Conservation (phyloP, 371 early-diverging fungal genomes). For the Capillidium heterosporum region DNA sequence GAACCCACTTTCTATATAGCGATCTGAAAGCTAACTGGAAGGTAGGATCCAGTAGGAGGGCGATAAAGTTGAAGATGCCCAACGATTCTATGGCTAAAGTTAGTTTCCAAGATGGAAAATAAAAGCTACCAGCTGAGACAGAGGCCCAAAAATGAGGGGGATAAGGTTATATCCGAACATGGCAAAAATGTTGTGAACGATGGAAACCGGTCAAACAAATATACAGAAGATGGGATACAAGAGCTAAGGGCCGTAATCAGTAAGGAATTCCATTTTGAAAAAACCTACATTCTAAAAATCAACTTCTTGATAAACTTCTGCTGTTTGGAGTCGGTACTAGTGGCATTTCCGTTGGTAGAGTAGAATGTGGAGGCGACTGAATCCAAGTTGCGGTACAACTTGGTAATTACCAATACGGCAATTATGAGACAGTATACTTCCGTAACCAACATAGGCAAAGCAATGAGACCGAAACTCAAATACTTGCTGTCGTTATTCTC, state of each 20-base stretch:
- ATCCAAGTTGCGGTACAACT: background rate
- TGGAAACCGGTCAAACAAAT: background rate
- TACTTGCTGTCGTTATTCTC: background rate
- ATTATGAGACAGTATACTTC: background rate
- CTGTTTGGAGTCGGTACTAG: background rate
- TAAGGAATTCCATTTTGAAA: background rate
- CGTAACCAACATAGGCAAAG: background rate
- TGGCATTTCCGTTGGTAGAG: background rate
- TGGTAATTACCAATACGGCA: background rate
- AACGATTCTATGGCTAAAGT: background rate
- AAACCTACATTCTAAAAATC: background rate
- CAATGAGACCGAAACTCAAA: background rate
- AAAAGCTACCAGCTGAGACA: background rate
- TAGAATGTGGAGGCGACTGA: background rate
- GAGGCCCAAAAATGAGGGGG: background rate
- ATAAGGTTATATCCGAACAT: background rate
- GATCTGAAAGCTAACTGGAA: background rate
- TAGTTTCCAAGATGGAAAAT: background rate
- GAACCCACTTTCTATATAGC: no score
- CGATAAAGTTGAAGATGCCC: background rate
- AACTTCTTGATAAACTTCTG: background rate
- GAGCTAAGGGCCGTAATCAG: background rate
- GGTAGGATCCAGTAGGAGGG: background rate
- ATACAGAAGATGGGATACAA: background rate
- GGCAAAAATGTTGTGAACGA: background rate